phyloP scores from a whole-genome alignment of 2,329 filamentous ascomycete genomes.

The Harringtonia aguacate region DNA sequence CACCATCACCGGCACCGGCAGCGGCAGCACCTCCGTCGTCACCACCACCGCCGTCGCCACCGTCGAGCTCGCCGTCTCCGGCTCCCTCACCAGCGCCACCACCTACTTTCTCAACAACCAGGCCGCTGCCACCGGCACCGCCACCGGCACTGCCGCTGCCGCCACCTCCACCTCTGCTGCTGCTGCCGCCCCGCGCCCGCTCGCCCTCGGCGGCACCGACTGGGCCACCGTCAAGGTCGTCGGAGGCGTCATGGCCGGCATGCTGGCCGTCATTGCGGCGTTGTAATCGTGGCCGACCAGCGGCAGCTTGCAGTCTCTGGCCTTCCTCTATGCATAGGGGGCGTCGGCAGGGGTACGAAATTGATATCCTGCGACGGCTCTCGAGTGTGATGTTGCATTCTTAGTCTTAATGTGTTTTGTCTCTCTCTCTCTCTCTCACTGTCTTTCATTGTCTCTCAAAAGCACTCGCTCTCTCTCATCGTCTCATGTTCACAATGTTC shows the following conservation, averaged over 20 bases:
- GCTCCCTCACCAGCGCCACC: conserved; percentile 19
- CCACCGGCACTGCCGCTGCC: neutral
- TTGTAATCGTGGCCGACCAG: conserved; percentile 12
- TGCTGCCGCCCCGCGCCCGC: neutral
- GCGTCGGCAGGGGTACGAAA: no score
- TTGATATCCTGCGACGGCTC: no score
- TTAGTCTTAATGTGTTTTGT: no score
- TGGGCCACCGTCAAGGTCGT: conserved; percentile 13
- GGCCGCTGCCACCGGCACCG: neutral
- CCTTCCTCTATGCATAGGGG: no score
- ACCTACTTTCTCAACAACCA: conserved; percentile 12
- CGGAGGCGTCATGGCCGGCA: conserved; percentile 18
- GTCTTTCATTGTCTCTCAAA: no score
- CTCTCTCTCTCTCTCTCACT: no score
- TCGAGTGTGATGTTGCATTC: no score
- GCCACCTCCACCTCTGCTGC: neutral
- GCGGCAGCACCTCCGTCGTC: conserved; percentile 9
- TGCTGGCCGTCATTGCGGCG: conserved; percentile 18
- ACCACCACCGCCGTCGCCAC: conserved; percentile 17
- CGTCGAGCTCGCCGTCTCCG: conserved; percentile 20
- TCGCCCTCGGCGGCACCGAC: neutral
- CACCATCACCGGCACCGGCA: no score
- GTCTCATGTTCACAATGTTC: no score
- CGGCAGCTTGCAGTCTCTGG: no score
- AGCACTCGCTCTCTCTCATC: no score